phyloP scores from a whole-genome alignment of 2,329 filamentous ascomycete species.

The Cytospora paraplurivora region DNA sequence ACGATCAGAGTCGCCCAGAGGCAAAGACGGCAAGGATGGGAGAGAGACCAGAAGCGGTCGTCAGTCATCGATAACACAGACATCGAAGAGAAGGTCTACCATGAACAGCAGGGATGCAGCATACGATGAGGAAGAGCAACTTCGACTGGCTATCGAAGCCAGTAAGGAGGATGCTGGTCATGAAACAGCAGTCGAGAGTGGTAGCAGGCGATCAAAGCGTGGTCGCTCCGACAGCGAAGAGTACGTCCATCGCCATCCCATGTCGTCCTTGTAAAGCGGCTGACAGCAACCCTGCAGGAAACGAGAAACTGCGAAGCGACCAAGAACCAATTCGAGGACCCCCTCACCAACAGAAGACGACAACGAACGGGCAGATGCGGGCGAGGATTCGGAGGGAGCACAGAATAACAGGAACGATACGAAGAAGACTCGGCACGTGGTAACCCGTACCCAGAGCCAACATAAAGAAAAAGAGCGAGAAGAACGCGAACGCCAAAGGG shows the following conservation, averaged over 20 bases:
- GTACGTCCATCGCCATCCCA: constrained; percentile 57
- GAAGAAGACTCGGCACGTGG: constrained; percentile 63
- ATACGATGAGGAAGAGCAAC: constrained; percentile 90
- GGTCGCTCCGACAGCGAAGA: constrained; percentile 91
- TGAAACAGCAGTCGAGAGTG: constrained; percentile 41
- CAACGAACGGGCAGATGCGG: constrained; percentile 46
- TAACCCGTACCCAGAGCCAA: constrained; percentile 54
- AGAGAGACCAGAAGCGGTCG: constrained; percentile 52
- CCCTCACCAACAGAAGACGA: constrained; percentile 58
- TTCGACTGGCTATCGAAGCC: constrained; percentile 88
- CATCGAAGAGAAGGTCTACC: constrained; percentile 84
- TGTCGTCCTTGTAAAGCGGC: constrained; percentile 22
- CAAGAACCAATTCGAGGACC: constrained; percentile 78
- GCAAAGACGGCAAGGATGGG: constrained; percentile 45
- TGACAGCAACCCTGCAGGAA: constrained; percentile 55
- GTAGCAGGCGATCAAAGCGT: constrained; percentile 72
- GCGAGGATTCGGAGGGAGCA: constrained; percentile 75
- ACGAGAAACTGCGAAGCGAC: constrained; percentile 73
- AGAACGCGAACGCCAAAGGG: constrained; percentile 72
- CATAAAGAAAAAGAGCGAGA: constrained; percentile 63
- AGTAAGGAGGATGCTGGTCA: constrained; percentile 78
- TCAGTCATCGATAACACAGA: constrained; percentile 52
- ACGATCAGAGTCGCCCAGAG: constrained; percentile 60
- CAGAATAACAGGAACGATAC: constrained; percentile 50
- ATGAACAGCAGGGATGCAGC: constrained; percentile 97